These are phyloP conservation scores for Gossypium schwendimanii DNA, from an alignment of 441 rosid species.

Conservation along the genomic window DNA sequence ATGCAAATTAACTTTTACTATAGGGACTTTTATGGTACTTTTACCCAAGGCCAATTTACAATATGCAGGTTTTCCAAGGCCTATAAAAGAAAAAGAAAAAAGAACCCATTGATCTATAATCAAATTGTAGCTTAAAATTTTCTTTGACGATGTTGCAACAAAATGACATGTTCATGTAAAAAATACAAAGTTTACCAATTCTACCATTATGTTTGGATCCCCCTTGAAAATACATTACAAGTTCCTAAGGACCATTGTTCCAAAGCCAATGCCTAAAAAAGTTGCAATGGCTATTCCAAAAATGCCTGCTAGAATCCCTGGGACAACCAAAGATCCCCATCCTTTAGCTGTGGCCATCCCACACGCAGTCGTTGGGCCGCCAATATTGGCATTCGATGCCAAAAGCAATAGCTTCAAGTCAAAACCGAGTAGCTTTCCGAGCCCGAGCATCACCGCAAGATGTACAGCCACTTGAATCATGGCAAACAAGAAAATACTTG, in stretches of 20 bases:
- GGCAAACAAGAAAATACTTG: constrained; percentile 70
- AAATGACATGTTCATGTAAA: neutral
- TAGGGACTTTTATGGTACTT: too few species aligned
- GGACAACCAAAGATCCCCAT: constrained; percentile 66
- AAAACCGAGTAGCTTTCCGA: constrained; percentile 46
- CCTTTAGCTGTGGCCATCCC: constrained; percentile 90
- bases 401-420: constrained; percentile 58
- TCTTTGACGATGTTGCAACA: neutral
- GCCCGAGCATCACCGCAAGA: constrained; percentile 46
- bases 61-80: too few species aligned
- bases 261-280: constrained; percentile 75
- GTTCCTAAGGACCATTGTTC: constrained; percentile 44
- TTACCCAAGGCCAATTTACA: too few species aligned
- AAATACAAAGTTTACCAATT: too few species aligned
- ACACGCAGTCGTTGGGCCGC: constrained; percentile 81
- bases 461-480: constrained; percentile 59
- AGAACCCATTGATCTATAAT: neutral
- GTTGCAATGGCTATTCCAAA: constrained; percentile 66
- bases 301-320: constrained; percentile 69
- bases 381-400: constrained; percentile 81
- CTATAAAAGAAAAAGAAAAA: too few species aligned
- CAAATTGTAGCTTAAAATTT: too few species aligned
- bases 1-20: too few species aligned
- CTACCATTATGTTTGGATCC: too few species aligned
- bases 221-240: constrained; percentile 19